Evolutionary conservation across 306 rosid genomes (phyloP).

Genomic region (Sicyos baderoa): DNA sequence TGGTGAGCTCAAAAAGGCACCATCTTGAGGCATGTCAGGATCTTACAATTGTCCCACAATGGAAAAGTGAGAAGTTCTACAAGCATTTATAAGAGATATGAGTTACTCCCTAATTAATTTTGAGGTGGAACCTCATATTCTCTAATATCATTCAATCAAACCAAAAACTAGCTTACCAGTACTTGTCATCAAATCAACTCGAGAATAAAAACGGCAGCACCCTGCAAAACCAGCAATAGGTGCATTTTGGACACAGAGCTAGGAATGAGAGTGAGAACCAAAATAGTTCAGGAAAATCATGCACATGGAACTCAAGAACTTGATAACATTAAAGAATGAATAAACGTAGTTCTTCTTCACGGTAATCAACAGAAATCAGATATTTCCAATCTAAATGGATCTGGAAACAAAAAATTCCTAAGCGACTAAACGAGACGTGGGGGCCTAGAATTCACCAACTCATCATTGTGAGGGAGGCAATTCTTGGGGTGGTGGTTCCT

Average conservation of each 20-base stretch:
- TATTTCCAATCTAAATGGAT: conserved; percentile 17
- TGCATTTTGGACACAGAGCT: not conserved
- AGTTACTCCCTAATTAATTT: too few species aligned
- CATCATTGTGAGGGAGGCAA: conserved; percentile 43
- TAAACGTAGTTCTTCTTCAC: conserved; percentile 22
- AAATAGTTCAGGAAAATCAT: not conserved
- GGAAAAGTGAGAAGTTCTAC: too few species aligned
- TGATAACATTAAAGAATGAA: conserved; percentile 54
- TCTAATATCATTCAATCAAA: not conserved
- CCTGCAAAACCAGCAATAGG: not conserved
- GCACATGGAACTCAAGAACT: conserved; percentile 16
- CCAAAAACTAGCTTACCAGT: not conserved
- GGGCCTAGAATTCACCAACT: conserved; percentile 10
- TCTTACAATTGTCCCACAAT: too few species aligned
- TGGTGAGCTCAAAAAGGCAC: too few species aligned
- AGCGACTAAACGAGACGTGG: conserved; percentile 2
- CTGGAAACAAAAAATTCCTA: conserved; percentile 21
- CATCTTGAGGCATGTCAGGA: too few species aligned
- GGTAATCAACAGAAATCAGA: conserved; percentile 1
- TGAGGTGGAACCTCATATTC: too few species aligned
- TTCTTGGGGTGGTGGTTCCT: conserved; percentile 43
- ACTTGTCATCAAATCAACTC: not conserved
- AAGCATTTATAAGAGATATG: too few species aligned
- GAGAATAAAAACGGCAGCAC: not conserved
- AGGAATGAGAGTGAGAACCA: conserved; percentile 3